Percentiles rank a stretch among this genome's conserved stretches.
These are phyloP conservation scores for Acanthamoeba royreba DNA, from an alignment of 208 protist genomes.

Conservation along the genomic window DNA sequence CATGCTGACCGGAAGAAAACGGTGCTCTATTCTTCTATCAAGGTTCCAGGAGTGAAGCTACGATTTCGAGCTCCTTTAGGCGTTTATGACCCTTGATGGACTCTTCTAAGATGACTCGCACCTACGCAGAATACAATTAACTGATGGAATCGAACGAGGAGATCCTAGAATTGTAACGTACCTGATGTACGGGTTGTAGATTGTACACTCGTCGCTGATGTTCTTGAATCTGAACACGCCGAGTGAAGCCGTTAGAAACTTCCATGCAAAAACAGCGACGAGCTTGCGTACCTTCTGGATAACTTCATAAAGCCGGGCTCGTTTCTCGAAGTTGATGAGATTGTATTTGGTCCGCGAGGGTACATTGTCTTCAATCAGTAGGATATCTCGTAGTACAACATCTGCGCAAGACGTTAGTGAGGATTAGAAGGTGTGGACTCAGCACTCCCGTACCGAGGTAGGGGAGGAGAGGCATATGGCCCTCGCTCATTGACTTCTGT, in stretches of 20 bases:
- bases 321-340: conserved; percentile 72
- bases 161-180: no score
- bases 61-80: neutral
- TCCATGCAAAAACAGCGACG: no score
- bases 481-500: neutral
- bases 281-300: conserved; percentile 55
- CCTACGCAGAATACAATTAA: no score
- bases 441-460: neutral
- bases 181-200: conserved; percentile 8
- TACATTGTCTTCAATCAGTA: neutral
- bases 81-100: neutral
- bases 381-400: neutral
- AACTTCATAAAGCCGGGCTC: conserved; percentile 57
- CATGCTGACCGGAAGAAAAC: no score
- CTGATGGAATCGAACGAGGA: no score
- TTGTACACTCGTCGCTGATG: neutral
- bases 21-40: no score
- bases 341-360: neutral
- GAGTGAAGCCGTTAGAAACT: no score
- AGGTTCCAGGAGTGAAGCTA: neutral
- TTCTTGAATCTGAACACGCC: neutral
- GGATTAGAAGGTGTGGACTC: neutral
- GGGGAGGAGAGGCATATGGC: neutral
- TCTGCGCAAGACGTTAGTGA: neutral
- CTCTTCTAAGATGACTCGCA: neutral